A percentile compares a stretch with the other conserved stretches of the same genome.
Conservation (phyloP, 2,329 filamentous ascomycete genomes). For the Dactylonectria estremocensis region DNA sequence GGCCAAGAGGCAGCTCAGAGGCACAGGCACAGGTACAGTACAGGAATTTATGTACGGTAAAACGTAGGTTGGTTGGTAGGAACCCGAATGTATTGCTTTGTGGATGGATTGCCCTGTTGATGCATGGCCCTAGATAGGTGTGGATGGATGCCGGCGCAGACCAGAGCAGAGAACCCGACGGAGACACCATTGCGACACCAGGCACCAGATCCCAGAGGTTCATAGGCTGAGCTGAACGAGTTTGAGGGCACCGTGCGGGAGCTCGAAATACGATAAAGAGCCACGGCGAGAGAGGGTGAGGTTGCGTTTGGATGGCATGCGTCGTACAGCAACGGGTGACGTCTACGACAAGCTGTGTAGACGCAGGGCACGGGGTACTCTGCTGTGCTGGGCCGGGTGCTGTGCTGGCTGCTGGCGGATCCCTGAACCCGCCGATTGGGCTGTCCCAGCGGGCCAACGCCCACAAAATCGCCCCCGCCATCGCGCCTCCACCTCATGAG, state of each 20-base stretch:
- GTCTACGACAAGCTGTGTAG: neutral
- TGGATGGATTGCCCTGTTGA: neutral
- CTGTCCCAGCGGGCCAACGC: neutral
- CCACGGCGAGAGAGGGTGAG: neutral
- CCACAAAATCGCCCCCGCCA: neutral
- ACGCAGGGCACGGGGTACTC: neutral
- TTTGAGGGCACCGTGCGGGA: neutral
- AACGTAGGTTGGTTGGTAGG: neutral
- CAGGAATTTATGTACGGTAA: neutral
- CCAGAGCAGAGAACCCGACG: conserved; percentile 18
- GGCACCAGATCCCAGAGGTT: conserved; percentile 16
- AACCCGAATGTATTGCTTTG: conserved; percentile 15
- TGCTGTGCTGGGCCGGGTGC: neutral
- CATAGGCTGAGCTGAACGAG: conserved; percentile 24
- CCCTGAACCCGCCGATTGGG: neutral
- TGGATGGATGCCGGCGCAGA: conserved; percentile 1
- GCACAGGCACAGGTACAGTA: neutral
- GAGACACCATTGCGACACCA: conserved; percentile 20
- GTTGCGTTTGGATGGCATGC: neutral
- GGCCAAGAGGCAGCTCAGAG: conserved; percentile 14
- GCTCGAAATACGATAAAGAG: neutral
- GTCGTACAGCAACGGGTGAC: neutral
- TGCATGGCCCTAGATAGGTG: too few species aligned
- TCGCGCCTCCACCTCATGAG: neutral
- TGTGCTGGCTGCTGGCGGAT: neutral